Percentiles rank a stretch among this genome's conserved stretches.
These are phyloP conservation scores for Albugo candida DNA, from an alignment of 352 stramenopile genomes.

Conservation along the genomic window DNA sequence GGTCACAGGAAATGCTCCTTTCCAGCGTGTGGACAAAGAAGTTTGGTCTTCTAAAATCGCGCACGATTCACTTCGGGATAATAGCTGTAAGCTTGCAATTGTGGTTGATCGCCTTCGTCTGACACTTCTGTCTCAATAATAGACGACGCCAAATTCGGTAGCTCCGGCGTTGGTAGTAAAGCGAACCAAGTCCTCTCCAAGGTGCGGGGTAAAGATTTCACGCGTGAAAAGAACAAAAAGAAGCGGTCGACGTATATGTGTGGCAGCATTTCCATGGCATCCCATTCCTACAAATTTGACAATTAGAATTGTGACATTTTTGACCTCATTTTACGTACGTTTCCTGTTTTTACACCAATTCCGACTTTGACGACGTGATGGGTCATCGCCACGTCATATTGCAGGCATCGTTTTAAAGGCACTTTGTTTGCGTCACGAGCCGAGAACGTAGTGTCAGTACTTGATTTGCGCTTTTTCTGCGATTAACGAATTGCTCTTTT, in stretches of 20 bases:
- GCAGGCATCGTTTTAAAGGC: too few species aligned
- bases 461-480: too few species aligned
- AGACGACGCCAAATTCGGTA: constrained; percentile 92
- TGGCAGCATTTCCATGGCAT: constrained; percentile 83
- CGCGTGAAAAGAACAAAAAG: constrained; percentile 99
- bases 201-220: constrained; percentile 98
- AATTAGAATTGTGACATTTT: constrained; percentile 2
- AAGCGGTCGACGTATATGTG: constrained; percentile 95
- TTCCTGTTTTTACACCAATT: too few species aligned
- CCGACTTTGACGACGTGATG: too few species aligned
- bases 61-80: constrained; percentile 92
- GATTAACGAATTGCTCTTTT: too few species aligned
- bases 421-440: too few species aligned
- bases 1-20: constrained; percentile 85
- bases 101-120: background rate
- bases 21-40: constrained; percentile 94
- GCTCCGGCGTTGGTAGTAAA: constrained; percentile 89
- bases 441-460: too few species aligned
- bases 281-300: constrained; percentile 89
- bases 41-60: constrained; percentile 86
- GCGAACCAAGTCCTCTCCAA: constrained; percentile 95
- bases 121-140: background rate
- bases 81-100: constrained; percentile 74
- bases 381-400: too few species aligned
- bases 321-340: too few species aligned